A percentile compares a stretch with the other conserved stretches of the same genome.
Evolutionary conservation across 306 rosid genomes (phyloP).

Genomic region (Cucumis melo): DNA sequence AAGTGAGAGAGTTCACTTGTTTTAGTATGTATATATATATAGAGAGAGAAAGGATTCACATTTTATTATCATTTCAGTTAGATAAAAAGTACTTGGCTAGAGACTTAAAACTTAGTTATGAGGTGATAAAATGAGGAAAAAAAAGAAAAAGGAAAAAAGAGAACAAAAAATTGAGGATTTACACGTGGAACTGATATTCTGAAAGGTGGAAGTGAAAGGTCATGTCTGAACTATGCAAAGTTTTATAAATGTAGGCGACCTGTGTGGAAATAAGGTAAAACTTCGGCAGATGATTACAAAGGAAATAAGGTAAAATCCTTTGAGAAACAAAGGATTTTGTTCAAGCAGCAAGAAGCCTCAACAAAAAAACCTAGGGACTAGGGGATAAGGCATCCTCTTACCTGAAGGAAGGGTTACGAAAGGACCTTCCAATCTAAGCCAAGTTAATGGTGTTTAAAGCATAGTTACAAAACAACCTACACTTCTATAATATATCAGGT

Average conservation of each 20-base stretch:
- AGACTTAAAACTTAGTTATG: background rate
- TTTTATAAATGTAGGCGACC: background rate
- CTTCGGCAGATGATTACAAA: background rate
- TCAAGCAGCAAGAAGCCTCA: no score
- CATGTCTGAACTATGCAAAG: background rate
- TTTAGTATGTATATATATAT: background rate
- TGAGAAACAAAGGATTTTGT: no score
- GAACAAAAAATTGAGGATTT: background rate
- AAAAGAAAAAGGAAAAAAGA: background rate
- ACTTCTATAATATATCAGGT: no score
- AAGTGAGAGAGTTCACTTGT: background rate
- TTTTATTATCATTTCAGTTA: background rate
- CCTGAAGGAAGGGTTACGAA: no score
- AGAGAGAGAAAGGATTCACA: background rate
- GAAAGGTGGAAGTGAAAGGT: background rate
- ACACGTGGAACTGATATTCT: background rate
- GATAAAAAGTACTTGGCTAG: background rate
- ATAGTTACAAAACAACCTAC: no score
- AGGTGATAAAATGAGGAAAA: background rate
- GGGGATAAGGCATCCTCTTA: no score
- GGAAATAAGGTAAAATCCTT: no score
- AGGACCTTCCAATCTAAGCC: no score
- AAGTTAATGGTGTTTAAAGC: no score
- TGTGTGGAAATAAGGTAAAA: background rate
- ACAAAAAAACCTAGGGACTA: no score